These are phyloP conservation scores for Papiliotrema laurentii DNA, from an alignment of 1,284 basidiomycete genomes.

Conservation along the genomic window DNA sequence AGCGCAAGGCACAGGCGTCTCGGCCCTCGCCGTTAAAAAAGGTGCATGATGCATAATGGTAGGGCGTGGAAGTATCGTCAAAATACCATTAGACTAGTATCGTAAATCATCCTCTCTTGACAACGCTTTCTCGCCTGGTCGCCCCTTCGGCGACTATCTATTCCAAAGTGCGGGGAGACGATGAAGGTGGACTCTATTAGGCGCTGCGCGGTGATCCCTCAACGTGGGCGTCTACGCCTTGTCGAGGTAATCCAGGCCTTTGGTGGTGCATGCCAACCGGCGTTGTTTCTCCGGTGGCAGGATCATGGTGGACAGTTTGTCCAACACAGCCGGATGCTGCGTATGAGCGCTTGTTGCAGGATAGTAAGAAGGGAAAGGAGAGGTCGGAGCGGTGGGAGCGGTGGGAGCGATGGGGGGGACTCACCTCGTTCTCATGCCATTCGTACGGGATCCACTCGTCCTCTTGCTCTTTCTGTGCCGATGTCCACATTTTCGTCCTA, in stretches of 20 bases:
- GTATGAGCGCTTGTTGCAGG: background rate
- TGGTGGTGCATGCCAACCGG: slow-evolving; percentile 32
- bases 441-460: slow-evolving; percentile 43
- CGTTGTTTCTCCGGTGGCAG: slow-evolving; percentile 28
- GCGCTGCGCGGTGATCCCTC: too few relatives aligned
- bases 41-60: too few relatives aligned
- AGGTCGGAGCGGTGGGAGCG: too few relatives aligned
- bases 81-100: too few relatives aligned
- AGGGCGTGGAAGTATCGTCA: too few relatives aligned
- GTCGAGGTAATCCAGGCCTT: slow-evolving; percentile 40
- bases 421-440: slow-evolving; percentile 35
- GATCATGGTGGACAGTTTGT: slow-evolving; percentile 29
- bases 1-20: background rate
- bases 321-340: slow-evolving; percentile 26
- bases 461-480: slow-evolving; percentile 32
- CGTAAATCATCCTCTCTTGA: too few relatives aligned
- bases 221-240: background rate
- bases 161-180: too few relatives aligned
- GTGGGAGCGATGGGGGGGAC: slow-evolving; percentile 5
- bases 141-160: too few relatives aligned
- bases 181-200: too few relatives aligned
- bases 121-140: too few relatives aligned
- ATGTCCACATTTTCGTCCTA: slow-evolving; percentile 44
- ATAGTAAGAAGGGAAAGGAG: background rate
- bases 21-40: too few relatives aligned